Evolutionary conservation across 192 early-diverging fungal species (phyloP).

Genomic region (Entomortierella beljakovae): DNA sequence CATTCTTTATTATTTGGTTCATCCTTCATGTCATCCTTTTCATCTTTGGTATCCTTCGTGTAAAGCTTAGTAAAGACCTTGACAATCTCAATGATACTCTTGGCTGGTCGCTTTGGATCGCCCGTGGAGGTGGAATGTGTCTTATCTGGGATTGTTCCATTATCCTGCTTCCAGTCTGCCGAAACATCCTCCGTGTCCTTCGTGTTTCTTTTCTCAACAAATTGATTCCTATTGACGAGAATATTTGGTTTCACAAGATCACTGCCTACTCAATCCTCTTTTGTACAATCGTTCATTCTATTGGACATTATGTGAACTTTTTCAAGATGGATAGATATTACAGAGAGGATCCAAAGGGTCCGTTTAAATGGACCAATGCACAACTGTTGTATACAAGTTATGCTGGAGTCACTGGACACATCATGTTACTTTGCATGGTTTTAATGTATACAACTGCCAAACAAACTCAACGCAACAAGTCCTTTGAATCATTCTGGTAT

Average conservation of each 20-base stretch:
- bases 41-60: conserved; percentile 63
- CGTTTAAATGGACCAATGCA: conserved; percentile 24
- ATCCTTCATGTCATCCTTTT: conserved; percentile 59
- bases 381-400: conserved; percentile 45
- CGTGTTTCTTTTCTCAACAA: conserved; percentile 65
- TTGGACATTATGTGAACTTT: conserved; percentile 70
- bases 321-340: conserved; percentile 43
- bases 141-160: conserved; percentile 65
- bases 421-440: conserved; percentile 71
- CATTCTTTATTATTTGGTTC: conserved; percentile 53
- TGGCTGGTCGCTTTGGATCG: conserved; percentile 61
- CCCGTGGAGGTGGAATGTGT: conserved; percentile 70
- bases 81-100: conserved; percentile 58
- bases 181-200: conserved; percentile 71
- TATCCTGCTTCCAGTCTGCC: conserved; percentile 69
- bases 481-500: conserved; percentile 85
- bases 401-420: conserved; percentile 76
- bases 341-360: background rate
- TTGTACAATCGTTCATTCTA: conserved; percentile 68
- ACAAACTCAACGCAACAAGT: conserved; percentile 62
- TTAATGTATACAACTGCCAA: conserved; percentile 75
- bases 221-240: conserved; percentile 81
- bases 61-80: conserved; percentile 60
- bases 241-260: conserved; percentile 82
- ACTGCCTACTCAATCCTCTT: conserved; percentile 72